Conservation (phyloP, 208 protist species). For the Leishmania amazonensis region DNA sequence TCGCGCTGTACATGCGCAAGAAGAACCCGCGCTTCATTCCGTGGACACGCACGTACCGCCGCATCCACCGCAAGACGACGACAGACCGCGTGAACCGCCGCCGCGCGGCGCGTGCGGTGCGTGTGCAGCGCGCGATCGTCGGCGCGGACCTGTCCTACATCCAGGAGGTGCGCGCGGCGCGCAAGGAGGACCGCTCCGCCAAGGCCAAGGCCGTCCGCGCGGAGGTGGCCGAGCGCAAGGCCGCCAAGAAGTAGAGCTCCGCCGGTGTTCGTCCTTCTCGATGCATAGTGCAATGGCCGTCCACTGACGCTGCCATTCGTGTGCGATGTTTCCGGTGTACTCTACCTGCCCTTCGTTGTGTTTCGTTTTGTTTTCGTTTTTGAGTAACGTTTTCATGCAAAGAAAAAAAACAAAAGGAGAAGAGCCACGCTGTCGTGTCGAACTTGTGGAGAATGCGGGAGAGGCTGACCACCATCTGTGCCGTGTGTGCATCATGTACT, state of each 20-base stretch:
- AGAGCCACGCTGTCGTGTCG: not conserved
- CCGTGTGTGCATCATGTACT: not conserved
- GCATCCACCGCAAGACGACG: conserved; percentile 92
- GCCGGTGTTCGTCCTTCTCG: not conserved
- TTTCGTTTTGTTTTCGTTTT: conserved; percentile 20
- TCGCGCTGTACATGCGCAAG: conserved; percentile 93
- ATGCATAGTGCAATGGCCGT: not conserved
- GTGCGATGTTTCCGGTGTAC: not conserved
- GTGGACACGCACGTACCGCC: conserved; percentile 94
- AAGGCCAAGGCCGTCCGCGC: conserved; percentile 89
- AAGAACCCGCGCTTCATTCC: conserved; percentile 94
- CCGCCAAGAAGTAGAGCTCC: conserved; percentile 83
- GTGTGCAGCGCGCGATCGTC: conserved; percentile 80
- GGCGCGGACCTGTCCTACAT: conserved; percentile 91
- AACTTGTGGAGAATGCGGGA: not conserved
- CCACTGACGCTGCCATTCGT: not conserved
- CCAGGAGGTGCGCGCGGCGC: conserved; percentile 80
- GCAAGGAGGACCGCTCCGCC: conserved; percentile 87
- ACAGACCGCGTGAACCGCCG: conserved; percentile 84
- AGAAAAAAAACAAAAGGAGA: not conserved
- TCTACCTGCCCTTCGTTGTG: conserved; percentile 8
- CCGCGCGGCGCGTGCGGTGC: conserved; percentile 78
- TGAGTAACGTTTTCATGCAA: not conserved
- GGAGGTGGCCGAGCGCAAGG: conserved; percentile 91
- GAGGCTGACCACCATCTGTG: not conserved